Evolutionary conservation across 1,139 yeast genomes (phyloP), one percentile per base, ranked within the genome.

Genomic region (Hanseniaspora uvarum): DNA sequence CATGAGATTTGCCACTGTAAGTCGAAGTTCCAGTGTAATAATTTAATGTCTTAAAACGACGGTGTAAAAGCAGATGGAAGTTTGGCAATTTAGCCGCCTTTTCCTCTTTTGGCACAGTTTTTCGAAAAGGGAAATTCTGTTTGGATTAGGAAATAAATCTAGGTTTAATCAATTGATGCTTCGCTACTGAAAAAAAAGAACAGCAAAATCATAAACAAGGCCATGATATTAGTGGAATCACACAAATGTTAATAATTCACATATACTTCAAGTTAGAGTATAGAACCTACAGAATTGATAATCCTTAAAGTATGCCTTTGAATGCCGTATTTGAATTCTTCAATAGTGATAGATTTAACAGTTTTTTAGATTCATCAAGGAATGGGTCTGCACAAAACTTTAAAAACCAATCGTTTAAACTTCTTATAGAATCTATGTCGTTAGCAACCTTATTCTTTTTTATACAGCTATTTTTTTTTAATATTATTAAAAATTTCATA

Each of bases 311-410:
- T 28, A 39, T 39, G 43, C 24, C 43, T 2, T 39, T 30, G 3
- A 14, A 24, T 23, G 24, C n/a, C 19, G 11, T 24, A n/a, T 14
- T 23, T 39, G 43, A 24, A n/a, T 12, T 21, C 19, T 18, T 31
- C 12, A 47, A 30, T 14, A 47, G 38, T 3, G 33, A 31, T n/a
- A n/a, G 12, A 3, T 37, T 30, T 31, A 19, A 19, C 1, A 10
- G 37, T 36, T 76, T 81, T 58, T 63, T 80, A 34, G 77, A 77
- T 58, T 76, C 81, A 1, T 72, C 83, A 2, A 80, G 81, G 60
- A 72, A 79, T 0, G 85, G 84, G 0, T 68, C 74, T 18, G 73
- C 73, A 1, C 74, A 70, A 45, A 61, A 58, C 18, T 68, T 68
- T 16, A 66, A 69, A 16, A 77, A 76, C 2, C 69, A 74, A 3